These are phyloP conservation scores for Rasamsonia emersonii DNA, from an alignment of 2,329 filamentous ascomycete genomes.

Conservation along the genomic window DNA sequence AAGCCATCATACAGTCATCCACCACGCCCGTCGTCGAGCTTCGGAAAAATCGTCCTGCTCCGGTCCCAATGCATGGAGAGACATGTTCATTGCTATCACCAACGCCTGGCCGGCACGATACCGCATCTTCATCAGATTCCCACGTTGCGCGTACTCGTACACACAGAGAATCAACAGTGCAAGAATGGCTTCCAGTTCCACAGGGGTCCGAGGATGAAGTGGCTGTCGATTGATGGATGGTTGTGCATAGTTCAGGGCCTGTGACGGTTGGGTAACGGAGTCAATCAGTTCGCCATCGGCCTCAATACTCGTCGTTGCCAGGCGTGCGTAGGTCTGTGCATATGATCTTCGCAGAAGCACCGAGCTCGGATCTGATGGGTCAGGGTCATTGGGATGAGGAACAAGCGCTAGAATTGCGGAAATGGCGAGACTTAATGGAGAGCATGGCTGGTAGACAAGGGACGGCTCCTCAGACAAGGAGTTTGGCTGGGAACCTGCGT, in stretches of 20 bases:
- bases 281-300: conserved; percentile 34
- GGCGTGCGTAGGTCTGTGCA: conserved; percentile 32
- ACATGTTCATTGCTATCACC: conserved; percentile 35
- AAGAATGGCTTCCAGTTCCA: conserved; percentile 34
- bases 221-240: conserved; percentile 24
- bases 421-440: conserved; percentile 36
- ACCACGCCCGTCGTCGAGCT: conserved; percentile 37
- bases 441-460: conserved; percentile 29
- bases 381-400: conserved; percentile 31
- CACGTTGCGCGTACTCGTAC: conserved; percentile 39
- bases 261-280: conserved; percentile 31
- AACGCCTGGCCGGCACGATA: conserved; percentile 37
- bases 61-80: conserved; percentile 27
- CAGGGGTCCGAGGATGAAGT: conserved; percentile 31
- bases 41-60: conserved; percentile 31
- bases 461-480: conserved; percentile 23
- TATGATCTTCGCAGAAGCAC: conserved; percentile 29
- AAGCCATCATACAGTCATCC: conserved; percentile 35
- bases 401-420: conserved; percentile 35
- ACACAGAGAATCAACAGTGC: conserved; percentile 35
- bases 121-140: conserved; percentile 39
- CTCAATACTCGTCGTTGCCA: conserved; percentile 32
- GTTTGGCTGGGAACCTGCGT: conserved; percentile 19
- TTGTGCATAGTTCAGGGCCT: conserved; percentile 27
- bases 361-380: conserved; percentile 26